phyloP scores from a whole-genome alignment of 148 eudicot genomes.

The Nyssa sinensis region DNA sequence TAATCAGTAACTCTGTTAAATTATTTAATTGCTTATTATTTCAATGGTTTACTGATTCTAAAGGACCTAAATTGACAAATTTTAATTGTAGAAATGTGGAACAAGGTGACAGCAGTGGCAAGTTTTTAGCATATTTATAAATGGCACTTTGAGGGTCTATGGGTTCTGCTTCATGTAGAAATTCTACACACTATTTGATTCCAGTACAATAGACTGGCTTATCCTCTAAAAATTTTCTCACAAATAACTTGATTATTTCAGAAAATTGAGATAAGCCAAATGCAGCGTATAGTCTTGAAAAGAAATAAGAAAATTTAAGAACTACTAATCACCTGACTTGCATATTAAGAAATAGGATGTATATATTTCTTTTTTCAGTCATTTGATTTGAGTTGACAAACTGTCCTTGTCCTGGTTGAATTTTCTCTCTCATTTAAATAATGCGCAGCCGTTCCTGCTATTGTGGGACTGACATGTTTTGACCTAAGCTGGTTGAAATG shows the following conservation, averaged over 20 bases:
- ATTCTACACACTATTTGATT: too few relatives aligned
- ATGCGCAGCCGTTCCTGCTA: not conserved
- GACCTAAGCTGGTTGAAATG: not conserved
- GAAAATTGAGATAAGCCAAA: not conserved
- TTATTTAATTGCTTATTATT: not conserved
- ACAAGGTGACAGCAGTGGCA: constrained; percentile 1
- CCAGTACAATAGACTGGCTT: not conserved
- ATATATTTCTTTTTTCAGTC: not conserved
- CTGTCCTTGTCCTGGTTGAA: not conserved
- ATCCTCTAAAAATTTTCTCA: not conserved
- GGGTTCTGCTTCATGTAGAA: too few relatives aligned
- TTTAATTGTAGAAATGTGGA: not conserved
- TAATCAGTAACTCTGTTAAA: constrained; percentile 17
- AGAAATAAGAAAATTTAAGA: not conserved
- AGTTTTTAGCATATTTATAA: not conserved
- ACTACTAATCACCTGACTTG: not conserved
- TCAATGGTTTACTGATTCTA: not conserved
- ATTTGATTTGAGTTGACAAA: not conserved
- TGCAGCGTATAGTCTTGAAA: not conserved
- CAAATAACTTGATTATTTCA: not conserved
- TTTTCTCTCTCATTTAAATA: not conserved
- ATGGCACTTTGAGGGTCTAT: not conserved
- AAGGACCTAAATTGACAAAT: not conserved
- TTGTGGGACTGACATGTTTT: not conserved
- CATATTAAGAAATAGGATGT: not conserved